phyloP scores from a whole-genome alignment of 1,284 basidiomycete genomes.

The Puccinia sorghi region DNA sequence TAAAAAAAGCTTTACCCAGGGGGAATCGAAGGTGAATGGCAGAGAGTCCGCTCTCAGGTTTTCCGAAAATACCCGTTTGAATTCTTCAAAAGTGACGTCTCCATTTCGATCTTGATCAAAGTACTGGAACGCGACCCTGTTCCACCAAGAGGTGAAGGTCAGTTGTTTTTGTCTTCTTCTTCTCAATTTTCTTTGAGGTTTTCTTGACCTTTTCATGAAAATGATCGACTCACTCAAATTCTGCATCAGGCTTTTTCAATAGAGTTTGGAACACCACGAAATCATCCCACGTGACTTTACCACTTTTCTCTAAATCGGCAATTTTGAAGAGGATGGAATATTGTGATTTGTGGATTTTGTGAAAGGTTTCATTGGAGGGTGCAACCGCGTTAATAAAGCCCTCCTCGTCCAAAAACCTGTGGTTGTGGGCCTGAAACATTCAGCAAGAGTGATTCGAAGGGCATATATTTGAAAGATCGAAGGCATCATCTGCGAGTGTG shows the following conservation, averaged over 20 bases:
- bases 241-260: conserved; percentile 79
- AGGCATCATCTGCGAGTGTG: neutral
- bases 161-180: too few species aligned
- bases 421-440: neutral
- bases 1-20: conserved; percentile 91
- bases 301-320: conserved; percentile 75
- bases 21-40: conserved; percentile 91
- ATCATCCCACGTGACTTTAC: conserved; percentile 86
- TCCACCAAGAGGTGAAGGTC: neutral
- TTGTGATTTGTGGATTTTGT: conserved; percentile 50
- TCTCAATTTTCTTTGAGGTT: neutral
- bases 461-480: neutral
- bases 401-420: conserved; percentile 42
- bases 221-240: conserved; percentile 64
- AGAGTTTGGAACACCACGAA: conserved; percentile 89
- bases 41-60: conserved; percentile 78
- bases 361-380: conserved; percentile 27
- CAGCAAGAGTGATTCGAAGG: neutral
- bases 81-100: conserved; percentile 84
- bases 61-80: conserved; percentile 81
- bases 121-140: conserved; percentile 82
- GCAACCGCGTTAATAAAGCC: conserved; percentile 48
- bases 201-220: neutral
- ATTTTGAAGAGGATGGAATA: conserved; percentile 71
- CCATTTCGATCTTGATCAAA: conserved; percentile 90